Evolutionary conservation across 75 land plant species (phyloP).

Genomic region (Azolla pinnata): DNA sequence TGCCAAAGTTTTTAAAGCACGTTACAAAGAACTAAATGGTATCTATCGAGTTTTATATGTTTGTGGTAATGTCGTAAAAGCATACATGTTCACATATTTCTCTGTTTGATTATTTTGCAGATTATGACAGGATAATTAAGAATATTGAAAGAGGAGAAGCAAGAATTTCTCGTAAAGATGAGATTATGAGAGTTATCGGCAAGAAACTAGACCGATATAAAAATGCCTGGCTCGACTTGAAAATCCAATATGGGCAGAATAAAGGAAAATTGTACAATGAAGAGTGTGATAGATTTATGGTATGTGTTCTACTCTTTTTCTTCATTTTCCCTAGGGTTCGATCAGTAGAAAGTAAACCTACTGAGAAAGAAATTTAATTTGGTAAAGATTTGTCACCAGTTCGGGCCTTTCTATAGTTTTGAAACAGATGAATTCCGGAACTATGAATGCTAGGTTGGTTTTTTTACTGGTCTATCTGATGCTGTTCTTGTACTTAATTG

Average conservation of each 20-base stretch:
- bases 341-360: background rate
- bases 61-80: too few relatives aligned
- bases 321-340: background rate
- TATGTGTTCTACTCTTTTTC: slow-evolving; percentile 9
- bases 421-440: background rate
- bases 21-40: slow-evolving; percentile 90
- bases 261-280: slow-evolving; percentile 98
- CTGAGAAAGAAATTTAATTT: background rate
- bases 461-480: background rate
- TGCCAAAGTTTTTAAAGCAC: slow-evolving; percentile 80
- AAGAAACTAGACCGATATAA: slow-evolving; percentile 95
- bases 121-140: slow-evolving; percentile 91
- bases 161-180: slow-evolving; percentile 88
- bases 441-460: background rate
- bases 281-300: slow-evolving; percentile 98
- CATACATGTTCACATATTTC: too few relatives aligned
- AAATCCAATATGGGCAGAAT: slow-evolving; percentile 96
- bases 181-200: slow-evolving; percentile 96
- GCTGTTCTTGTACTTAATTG: background rate
- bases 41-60: too few relatives aligned
- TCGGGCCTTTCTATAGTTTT: background rate
- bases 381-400: background rate
- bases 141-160: slow-evolving; percentile 96
- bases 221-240: slow-evolving; percentile 93
- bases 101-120: slow-evolving; percentile 23